Conservation (phyloP, 495 filamentous ascomycete species). For the Daldinia concentrica region DNA sequence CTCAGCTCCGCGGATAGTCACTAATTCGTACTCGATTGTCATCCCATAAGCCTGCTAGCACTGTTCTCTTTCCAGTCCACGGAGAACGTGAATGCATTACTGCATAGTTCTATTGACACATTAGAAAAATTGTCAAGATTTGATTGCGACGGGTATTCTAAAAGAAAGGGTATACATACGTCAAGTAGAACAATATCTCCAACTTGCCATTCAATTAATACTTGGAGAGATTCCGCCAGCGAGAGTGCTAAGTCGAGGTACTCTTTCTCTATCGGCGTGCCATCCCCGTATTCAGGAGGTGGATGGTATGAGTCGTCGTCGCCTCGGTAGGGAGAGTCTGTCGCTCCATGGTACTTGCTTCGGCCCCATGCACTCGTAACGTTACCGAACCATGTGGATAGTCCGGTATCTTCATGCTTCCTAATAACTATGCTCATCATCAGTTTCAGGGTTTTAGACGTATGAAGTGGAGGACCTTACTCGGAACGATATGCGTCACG, state of each 20-base stretch:
- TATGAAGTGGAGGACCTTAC: conserved; percentile 14
- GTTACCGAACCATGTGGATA: conserved; percentile 45
- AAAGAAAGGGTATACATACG: conserved; percentile 9
- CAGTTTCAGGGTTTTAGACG: neutral
- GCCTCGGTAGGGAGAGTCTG: conserved; percentile 37
- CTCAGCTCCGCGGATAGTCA: conserved; percentile 15
- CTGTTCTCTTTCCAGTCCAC: conserved; percentile 40
- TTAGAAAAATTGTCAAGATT: neutral
- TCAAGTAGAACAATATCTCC: conserved; percentile 32
- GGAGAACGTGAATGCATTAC: conserved; percentile 44
- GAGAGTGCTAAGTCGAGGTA: conserved; percentile 41
- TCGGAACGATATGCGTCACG: conserved; percentile 43
- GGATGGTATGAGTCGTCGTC: conserved; percentile 44
- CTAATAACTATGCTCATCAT: conserved; percentile 32
- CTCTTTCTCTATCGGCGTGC: conserved; percentile 38
- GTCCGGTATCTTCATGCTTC: conserved; percentile 34
- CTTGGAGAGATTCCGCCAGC: conserved; percentile 40
- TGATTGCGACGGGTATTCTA: neutral
- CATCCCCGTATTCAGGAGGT: conserved; percentile 41
- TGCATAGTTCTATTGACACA: conserved; percentile 37
- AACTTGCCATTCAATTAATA: conserved; percentile 28
- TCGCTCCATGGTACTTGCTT: conserved; percentile 38
- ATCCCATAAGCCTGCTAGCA: conserved; percentile 43
- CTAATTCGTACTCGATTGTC: conserved; percentile 23
- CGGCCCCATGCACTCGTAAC: conserved; percentile 41